These are phyloP conservation scores for Vicia faba DNA, from an alignment of 306 rosid genomes.

Conservation along the genomic window DNA sequence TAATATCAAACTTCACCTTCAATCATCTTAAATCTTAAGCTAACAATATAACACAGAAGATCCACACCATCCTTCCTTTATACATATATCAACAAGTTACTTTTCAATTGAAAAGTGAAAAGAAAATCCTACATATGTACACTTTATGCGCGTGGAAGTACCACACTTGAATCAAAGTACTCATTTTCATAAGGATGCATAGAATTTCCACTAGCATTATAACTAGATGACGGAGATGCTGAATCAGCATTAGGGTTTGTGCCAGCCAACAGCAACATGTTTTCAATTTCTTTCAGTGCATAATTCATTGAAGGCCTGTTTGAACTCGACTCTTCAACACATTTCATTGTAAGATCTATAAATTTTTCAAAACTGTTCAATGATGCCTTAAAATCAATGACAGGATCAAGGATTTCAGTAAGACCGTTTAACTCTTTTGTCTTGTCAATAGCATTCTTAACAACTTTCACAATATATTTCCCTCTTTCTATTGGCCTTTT, in stretches of 20 bases:
- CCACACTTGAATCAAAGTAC: slow-evolving; percentile 43
- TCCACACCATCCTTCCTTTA: background rate
- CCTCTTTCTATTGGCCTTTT: slow-evolving; percentile 68
- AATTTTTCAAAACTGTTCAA: slow-evolving; percentile 53
- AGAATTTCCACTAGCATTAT: slow-evolving; percentile 38
- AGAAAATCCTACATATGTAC: background rate
- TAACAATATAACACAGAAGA: background rate
- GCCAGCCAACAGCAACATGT: slow-evolving; percentile 53
- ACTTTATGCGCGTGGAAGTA: slow-evolving; percentile 35
- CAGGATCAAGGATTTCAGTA: slow-evolving; percentile 52
- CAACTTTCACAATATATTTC: slow-evolving; percentile 65
- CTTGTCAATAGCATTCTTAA: slow-evolving; percentile 46
- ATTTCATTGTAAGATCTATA: slow-evolving; percentile 61
- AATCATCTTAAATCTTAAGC: slow-evolving; percentile 22
- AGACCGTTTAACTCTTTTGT: slow-evolving; percentile 45
- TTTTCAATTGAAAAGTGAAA: slow-evolving; percentile 5
- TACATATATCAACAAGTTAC: slow-evolving; percentile 25
- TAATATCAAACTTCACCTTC: slow-evolving; percentile 19
- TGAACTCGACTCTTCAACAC: slow-evolving; percentile 55
- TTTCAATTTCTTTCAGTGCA: slow-evolving; percentile 69
- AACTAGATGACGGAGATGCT: slow-evolving; percentile 48
- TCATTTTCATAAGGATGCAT: slow-evolving; percentile 50
- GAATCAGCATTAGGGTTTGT: slow-evolving; percentile 53
- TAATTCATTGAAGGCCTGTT: slow-evolving; percentile 67
- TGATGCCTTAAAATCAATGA: slow-evolving; percentile 38